Base-by-base conservation (phyloP, 1,139 yeast species). In the Protomyces lactucae-debilis region DNA sequence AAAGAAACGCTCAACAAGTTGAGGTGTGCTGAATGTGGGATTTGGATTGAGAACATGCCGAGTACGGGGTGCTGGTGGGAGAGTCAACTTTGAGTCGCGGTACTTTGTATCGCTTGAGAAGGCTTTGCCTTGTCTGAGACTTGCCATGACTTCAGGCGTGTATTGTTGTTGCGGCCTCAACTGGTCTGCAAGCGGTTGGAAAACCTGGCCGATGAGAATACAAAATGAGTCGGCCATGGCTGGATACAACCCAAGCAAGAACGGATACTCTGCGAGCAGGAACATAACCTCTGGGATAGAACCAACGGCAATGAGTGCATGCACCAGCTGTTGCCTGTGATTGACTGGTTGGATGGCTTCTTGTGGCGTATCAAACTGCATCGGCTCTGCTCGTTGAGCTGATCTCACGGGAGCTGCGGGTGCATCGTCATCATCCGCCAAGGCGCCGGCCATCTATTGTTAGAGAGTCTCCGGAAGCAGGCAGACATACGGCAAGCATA, bases 401-500 rank as follows among this genome's bases (percentile, higher is more conserved):
- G 57, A 25, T 16, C 35, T 23, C 14, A 43, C 54, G 6, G 51
- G 70, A 18, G 70, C 25, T 18, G 57, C 76, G 16, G 37, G 14
- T 18, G 52, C 37, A 8, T 59, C 87, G 18, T 83, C 87, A 25
- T 86, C 95, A 60, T 85, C 86, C 4, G 81, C 79, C 57, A 92
- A 77, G 0, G 97, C 96, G 5, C 95, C 95, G 2, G 97, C 96
- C 70, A 90, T 74, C 0, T 97, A 95, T 52, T 52, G 56, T 51
- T 69, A 57, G 40, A 45, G 16, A 14, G 48, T 54, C n/a, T 36
- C 52, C 32, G 32, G 8, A 28, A 28, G 32, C 32, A 5, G 45
- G 16, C 14, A 6, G 3, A 1, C 55, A 6, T 32, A 59, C 63
- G 35, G 63, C 63, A 2, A 59, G 45, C 28, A 55, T 55, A 14